Evolutionary conservation across 495 filamentous ascomycete species (phyloP).

Genomic region (Tricharina praecox): DNA sequence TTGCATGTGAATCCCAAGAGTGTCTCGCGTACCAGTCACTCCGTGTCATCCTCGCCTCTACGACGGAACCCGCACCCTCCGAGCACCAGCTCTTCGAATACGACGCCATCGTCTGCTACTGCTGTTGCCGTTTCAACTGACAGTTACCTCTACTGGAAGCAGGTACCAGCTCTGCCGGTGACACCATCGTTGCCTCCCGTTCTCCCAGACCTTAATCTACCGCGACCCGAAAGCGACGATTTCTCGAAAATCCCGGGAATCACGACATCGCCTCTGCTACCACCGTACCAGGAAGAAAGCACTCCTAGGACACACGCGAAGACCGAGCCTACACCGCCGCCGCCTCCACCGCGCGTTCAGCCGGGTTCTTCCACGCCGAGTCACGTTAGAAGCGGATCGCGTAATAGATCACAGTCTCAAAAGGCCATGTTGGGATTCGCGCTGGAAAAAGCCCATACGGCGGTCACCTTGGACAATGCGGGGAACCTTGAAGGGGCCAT

Average conservation of each 20-base stretch:
- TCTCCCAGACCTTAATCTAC: slow-evolving; percentile 5
- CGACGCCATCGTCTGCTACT: not conserved
- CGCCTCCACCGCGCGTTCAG: not conserved
- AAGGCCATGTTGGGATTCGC: slow-evolving; percentile 89
- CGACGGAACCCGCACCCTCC: slow-evolving; percentile 9
- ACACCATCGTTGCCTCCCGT: slow-evolving; percentile 2
- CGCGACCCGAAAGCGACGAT: slow-evolving; percentile 3
- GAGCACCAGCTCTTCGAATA: not conserved
- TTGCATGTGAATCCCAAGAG: slow-evolving; percentile 12
- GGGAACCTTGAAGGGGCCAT: slow-evolving; percentile 87
- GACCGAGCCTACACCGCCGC: not conserved
- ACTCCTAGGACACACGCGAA: not conserved
- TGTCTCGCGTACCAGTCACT: not conserved
- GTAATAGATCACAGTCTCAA: slow-evolving; percentile 37
- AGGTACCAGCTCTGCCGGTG: slow-evolving; percentile 1
- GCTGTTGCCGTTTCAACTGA: not conserved
- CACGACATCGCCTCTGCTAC: not conserved
- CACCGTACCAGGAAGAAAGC: not conserved
- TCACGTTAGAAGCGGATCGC: slow-evolving; percentile 7
- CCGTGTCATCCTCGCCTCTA: slow-evolving; percentile 14
- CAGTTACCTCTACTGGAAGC: not conserved
- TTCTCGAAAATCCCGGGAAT: slow-evolving; percentile 5
- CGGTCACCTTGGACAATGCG: slow-evolving; percentile 84
- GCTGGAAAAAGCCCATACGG: slow-evolving; percentile 84
- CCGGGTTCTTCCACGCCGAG: not conserved